Evolutionary conservation across 2,329 filamentous ascomycete species (phyloP), one percentile per base, ranked within the genome.

Genomic region (Esteya vermicola): DNA sequence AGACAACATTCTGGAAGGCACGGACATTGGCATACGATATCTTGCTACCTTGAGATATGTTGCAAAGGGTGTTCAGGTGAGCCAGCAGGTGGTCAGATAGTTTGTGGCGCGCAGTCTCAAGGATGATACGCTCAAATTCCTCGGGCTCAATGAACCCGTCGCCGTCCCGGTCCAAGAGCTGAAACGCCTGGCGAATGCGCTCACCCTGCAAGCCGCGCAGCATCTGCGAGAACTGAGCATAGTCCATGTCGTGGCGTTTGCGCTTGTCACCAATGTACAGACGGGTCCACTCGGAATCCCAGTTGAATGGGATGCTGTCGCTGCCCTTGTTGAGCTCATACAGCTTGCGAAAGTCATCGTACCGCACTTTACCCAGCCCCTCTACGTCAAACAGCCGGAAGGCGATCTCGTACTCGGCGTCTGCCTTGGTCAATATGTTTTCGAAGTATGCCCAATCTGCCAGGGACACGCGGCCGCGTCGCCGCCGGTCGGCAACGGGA

Each of bases 401-500:
- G 14, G 91, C 89, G 52, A 98, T 94, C 61, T 96, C 88, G 64
- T 98, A 98, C 65, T 98, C 91, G 58, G 91, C 91, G 56, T 96
- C 91, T 46, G 91, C 83, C 64, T 95, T 96, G 50, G 72, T 71
- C 43, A 98, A 78, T 47, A 98, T 74, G 65, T 93, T 93, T 64
- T 95, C 85, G 61, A 96, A 98, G 48, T 82, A 81, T 35, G 74
- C 78, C 86, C 89, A 98, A 64, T 98, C 91, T 44, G 77, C 68
- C 40, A 96, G 65, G 51, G 66, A 82, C 50, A 98, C 69, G 51
- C 73, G 78, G 47, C 88, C 88, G 33, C 67, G 67, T 49, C 68
- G 72, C 48, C 75, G 75, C 51, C 84, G 77, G 61, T 98, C 91
- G 52, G 91, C 91, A 43, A 98, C 82, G 47, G 71, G 69, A 63